Percentiles rank a stretch among this genome's conserved stretches.
Conservation (phyloP, 805 yeast genomes). For the Sugiyamaella marilandica region DNA sequence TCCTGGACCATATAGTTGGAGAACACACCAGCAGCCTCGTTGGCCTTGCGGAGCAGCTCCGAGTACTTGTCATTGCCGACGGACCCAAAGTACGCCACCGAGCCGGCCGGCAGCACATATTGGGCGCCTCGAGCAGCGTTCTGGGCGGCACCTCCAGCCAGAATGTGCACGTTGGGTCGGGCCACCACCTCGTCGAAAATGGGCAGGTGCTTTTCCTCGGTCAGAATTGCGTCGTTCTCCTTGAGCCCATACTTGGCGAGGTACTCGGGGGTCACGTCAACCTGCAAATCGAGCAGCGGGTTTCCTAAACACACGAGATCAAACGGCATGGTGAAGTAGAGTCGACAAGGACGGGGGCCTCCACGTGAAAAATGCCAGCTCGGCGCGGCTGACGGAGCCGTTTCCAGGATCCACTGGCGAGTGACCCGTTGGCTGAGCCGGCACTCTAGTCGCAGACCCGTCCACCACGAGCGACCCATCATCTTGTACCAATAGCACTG, state of each 20-base stretch:
- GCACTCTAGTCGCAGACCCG: too few relatives aligned
- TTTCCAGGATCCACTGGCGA: too few relatives aligned
- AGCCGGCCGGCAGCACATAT: constrained; percentile 70
- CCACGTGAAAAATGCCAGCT: constrained; percentile 4
- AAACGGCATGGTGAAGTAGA: constrained; percentile 9
- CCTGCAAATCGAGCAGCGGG: constrained; percentile 55
- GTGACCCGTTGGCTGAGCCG: not conserved
- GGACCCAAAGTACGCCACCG: constrained; percentile 92
- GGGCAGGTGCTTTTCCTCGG: constrained; percentile 78
- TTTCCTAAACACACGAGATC: constrained; percentile 70
- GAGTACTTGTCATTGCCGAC: constrained; percentile 92
- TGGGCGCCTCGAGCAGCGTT: constrained; percentile 99
- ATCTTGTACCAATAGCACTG: too few relatives aligned
- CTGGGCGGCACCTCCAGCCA: constrained; percentile 99
- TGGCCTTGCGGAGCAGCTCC: constrained; percentile 75
- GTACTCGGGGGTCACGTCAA: constrained; percentile 41
- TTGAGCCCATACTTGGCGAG: constrained; percentile 78
- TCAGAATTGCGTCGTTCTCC: constrained; percentile 89
- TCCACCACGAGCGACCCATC: too few relatives aligned
- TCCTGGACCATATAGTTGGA: constrained; percentile 77
- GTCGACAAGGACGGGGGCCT: not conserved
- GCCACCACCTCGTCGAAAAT: constrained; percentile 73
- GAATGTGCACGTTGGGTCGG: constrained; percentile 53
- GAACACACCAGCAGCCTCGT: constrained; percentile 79
- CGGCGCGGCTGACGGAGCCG: not conserved